Evolutionary conservation across 2,329 filamentous ascomycete species (phyloP).

Genomic region (Cladophialophora exuberans): DNA sequence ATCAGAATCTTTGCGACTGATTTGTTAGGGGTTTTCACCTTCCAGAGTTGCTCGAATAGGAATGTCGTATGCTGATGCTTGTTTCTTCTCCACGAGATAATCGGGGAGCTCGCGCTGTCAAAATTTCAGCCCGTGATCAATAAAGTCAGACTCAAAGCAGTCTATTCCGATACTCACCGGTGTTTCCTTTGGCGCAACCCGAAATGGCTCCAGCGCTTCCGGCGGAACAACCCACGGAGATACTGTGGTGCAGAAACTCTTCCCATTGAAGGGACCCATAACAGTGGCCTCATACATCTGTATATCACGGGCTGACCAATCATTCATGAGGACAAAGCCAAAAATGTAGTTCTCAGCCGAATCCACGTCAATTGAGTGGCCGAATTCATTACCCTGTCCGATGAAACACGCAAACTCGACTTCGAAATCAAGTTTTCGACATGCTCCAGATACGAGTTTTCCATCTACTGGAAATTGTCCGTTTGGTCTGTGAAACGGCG

Average conservation of each 20-base stretch:
- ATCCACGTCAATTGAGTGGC: slow-evolving; percentile 62
- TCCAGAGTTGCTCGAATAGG: slow-evolving; percentile 14
- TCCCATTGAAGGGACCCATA: slow-evolving; percentile 64
- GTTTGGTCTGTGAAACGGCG: slow-evolving; percentile 18
- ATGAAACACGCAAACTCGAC: slow-evolving; percentile 79
- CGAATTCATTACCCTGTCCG: slow-evolving; percentile 64
- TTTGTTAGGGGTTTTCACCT: slow-evolving; percentile 3
- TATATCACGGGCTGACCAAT: slow-evolving; percentile 58
- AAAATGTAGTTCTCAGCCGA: slow-evolving; percentile 73
- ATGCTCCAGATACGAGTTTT: slow-evolving; percentile 56
- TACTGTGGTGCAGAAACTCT: slow-evolving; percentile 63
- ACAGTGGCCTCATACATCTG: slow-evolving; percentile 38
- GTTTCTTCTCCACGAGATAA: slow-evolving; percentile 4
- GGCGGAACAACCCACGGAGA: slow-evolving; percentile 65
- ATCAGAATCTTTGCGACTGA: not conserved
- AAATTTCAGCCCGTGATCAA: not conserved
- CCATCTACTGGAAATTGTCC: slow-evolving; percentile 9
- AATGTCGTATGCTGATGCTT: slow-evolving; percentile 8
- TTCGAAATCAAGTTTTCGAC: slow-evolving; percentile 72
- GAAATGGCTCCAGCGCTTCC: slow-evolving; percentile 64
- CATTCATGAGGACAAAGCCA: slow-evolving; percentile 78
- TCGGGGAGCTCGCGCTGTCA: slow-evolving; percentile 1
- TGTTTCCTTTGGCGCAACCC: not conserved
- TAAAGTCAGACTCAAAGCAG: no score
- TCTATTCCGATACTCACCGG: no score